Evolutionary conservation across 257 asterid species (phyloP).

Genomic region (Paraleonurus japonicus): DNA sequence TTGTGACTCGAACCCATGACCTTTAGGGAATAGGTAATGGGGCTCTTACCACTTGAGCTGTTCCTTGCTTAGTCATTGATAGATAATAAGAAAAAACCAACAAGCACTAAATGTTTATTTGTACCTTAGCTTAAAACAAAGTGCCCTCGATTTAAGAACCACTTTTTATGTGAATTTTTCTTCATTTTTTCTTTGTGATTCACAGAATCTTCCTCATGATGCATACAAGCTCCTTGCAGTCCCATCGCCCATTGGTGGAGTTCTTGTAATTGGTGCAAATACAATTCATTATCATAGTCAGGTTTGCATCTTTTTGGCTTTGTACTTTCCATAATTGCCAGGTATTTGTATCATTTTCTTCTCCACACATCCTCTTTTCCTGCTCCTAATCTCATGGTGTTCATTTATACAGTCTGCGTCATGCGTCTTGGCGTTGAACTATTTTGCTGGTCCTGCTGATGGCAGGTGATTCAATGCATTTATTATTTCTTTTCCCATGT

Average conservation of each 20-base stretch:
- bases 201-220: conserved; percentile 93
- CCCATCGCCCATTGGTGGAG: conserved; percentile 99
- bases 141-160: conserved; percentile 2
- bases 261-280: conserved; percentile 88
- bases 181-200: conserved; percentile 25
- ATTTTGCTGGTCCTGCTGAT: conserved; percentile 70
- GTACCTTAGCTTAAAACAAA: neutral
- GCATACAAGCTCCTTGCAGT: conserved; percentile 99
- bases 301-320: conserved; percentile 45
- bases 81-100: neutral
- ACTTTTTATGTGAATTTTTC: neutral
- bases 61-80: conserved; percentile 4
- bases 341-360: neutral
- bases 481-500: conserved; percentile 16
- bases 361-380: conserved; percentile 23
- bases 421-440: conserved; percentile 81
- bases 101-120: neutral
- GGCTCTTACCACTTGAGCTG: no score
- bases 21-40: no score
- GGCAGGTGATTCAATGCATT: conserved; percentile 54
- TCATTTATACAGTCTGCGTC: conserved; percentile 76
- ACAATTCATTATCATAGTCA: conserved; percentile 96
- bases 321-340: conserved; percentile 16
- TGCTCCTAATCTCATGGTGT: conserved; percentile 27
- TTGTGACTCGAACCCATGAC: no score